Evolutionary conservation across 2,329 filamentous ascomycete genomes (phyloP), one percentile per base, ranked within the genome.

Genomic region (Didymella lethalis): DNA sequence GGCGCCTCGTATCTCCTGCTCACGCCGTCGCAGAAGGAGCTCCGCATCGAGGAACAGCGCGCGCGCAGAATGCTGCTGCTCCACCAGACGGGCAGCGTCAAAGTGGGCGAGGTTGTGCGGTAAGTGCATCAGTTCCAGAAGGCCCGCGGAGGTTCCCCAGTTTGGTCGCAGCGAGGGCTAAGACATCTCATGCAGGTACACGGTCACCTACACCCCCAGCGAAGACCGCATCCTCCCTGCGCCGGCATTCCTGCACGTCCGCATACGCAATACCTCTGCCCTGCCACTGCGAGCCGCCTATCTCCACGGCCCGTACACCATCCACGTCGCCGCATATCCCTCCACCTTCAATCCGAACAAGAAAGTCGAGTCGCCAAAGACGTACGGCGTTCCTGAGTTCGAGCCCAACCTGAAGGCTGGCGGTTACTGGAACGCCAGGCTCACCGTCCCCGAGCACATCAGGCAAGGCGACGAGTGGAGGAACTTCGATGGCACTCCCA

Each of bases 391-490:
- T 1, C 95, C 95, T 16, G 91, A 96, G 69, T 99, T 95, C 72
- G 95, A 99, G 79, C 94, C 95, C 46, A 94, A 97, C 82, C 85
- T 99, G 73, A 98, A 98, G 82, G 93, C 95, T 8, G 95, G 93
- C 29, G 93, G 92, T 7, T 88, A 85, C 45, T 99, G 93, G 90
- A 86, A 88, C 68, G 90, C 92, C 57, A 87, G 88, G 71, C 84
- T 99, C 64, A 83, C 87, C 5, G 88, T 99, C 0, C 94, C 94
- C 0, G 89, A 94, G 54, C 82, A 89, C 63, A 89, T 95, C 59
- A 85, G 91, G 47, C 66, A 68, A 18, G 80, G 76, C 7, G 65
- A 68, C 41, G 58, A 64, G n/a, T 49, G 48, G 41, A 62, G 53
- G 41, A 67, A 64, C 34, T 61, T 64, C 6, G 61, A 69, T 23